Percentiles rank a stretch among this genome's conserved stretches.
Conservation (phyloP, 768 basidiomycete genomes). For the Lactifluus pinguis region DNA sequence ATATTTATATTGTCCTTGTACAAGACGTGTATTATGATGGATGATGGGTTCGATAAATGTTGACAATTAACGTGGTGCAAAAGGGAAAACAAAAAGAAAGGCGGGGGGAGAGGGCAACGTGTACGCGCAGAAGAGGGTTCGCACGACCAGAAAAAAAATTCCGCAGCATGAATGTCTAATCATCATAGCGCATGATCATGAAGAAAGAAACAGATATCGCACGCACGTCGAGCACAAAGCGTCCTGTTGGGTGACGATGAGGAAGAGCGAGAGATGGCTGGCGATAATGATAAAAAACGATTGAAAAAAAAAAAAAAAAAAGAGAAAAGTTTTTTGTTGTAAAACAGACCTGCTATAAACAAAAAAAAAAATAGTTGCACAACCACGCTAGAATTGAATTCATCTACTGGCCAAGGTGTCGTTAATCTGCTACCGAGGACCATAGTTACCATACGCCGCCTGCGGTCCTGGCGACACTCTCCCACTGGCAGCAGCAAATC, state of each 20-base stretch:
- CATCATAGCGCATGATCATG: neutral
- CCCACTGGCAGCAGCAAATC: conserved; percentile 23
- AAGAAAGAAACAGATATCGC: neutral
- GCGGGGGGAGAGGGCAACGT: neutral
- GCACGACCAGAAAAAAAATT: neutral
- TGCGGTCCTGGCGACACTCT: conserved; percentile 40
- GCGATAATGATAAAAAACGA: neutral
- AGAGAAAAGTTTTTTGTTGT: neutral
- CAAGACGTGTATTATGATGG: no score
- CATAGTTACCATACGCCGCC: conserved; percentile 31
- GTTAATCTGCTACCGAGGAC: neutral
- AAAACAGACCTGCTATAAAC: neutral
- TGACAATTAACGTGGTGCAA: no score
- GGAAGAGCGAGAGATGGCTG: no score
- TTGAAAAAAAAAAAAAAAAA: neutral
- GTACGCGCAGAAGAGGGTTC: neutral
- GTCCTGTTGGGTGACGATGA: neutral
- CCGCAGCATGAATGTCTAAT: neutral
- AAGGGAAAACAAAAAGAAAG: neutral
- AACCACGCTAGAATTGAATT: neutral
- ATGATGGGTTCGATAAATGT: no score
- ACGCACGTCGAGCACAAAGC: conserved; percentile 1
- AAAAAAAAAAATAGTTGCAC: neutral
- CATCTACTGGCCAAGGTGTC: neutral
- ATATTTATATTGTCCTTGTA: no score